Evolutionary conservation across 169 alveolate genomes (phyloP).

Genomic region (Eimeria brunetti): DNA sequence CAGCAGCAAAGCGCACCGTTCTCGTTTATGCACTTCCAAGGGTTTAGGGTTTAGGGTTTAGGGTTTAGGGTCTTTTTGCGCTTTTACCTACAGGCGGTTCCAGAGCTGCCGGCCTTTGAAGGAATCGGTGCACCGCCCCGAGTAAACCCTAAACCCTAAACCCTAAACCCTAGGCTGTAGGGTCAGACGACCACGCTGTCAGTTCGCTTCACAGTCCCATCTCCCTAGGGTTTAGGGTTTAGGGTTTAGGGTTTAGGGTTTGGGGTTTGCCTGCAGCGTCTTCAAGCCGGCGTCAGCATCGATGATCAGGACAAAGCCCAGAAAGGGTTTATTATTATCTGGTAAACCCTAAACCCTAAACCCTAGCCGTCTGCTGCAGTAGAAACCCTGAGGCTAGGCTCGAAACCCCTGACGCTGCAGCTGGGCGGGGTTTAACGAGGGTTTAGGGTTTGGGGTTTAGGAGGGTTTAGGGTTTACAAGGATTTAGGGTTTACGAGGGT

Average conservation of each 20-base stretch:
- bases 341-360: slow-evolving; percentile 21
- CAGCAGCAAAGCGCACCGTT: neutral
- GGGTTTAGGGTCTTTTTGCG: neutral
- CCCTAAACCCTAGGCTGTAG: neutral
- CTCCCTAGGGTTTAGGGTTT: neutral
- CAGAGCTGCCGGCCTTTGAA: neutral
- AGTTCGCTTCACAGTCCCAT: neutral
- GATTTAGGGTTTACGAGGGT: slow-evolving; percentile 38
- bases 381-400: neutral
- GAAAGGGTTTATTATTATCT: slow-evolving; percentile 44
- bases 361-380: neutral
- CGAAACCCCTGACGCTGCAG: neutral
- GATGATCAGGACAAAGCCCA: slow-evolving; percentile 33
- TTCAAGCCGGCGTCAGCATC: slow-evolving; percentile 38
- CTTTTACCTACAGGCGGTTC: neutral
- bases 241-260: slow-evolving; percentile 22
- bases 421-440: neutral
- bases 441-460: neutral
- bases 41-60: slow-evolving; percentile 42
- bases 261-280: slow-evolving; percentile 29
- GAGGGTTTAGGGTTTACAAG: slow-evolving; percentile 4
- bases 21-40: neutral
- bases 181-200: neutral
- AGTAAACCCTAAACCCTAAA: slow-evolving; percentile 2
- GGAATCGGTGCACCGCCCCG: slow-evolving; percentile 17